Percentiles rank a stretch among this genome's conserved stretches.
Conservation (phyloP, 352 stramenopile species). For the Phytophthora melonis region DNA sequence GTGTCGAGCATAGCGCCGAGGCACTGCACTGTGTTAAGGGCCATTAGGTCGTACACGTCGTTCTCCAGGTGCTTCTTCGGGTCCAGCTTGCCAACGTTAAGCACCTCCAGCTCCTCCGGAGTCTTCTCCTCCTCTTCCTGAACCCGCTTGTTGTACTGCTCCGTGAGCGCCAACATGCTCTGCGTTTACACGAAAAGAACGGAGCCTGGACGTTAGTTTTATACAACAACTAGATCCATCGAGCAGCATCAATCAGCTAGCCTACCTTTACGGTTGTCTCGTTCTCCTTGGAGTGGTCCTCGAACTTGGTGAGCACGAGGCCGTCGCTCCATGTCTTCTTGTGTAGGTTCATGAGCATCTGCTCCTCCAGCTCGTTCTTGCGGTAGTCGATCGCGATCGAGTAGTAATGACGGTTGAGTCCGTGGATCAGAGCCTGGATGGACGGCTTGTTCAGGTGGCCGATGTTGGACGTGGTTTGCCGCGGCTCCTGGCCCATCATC, state of each 20-base stretch:
- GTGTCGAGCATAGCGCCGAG: conserved; percentile 99
- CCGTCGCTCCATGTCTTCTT: conserved; percentile 98
- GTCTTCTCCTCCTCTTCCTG: conserved; percentile 98
- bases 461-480: conserved; percentile 99
- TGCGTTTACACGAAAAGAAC: conserved; percentile 10
- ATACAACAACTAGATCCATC: background rate
- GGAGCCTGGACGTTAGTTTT: conserved; percentile 77
- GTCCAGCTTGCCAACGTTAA: conserved; percentile 98
- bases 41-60: conserved; percentile 98
- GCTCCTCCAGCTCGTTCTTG: conserved; percentile 99
- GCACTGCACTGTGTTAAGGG: conserved; percentile 98
- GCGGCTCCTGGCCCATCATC: conserved; percentile 98
- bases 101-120: conserved; percentile 95
- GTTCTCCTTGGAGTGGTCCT: conserved; percentile 95
- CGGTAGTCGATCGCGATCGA: conserved; percentile 97
- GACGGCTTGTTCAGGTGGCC: conserved; percentile 99
- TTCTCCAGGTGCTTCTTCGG: conserved; percentile 95
- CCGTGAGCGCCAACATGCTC: conserved; percentile 95
- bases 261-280: conserved; percentile 92
- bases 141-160: conserved; percentile 97
- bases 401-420: conserved; percentile 99
- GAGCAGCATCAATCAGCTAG: no score
- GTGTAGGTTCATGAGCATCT: conserved; percentile 99
- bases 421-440: conserved; percentile 99
- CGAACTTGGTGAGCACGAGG: conserved; percentile 95